These are phyloP conservation scores for Talaromyces sp. DNA, from an alignment of 2,329 filamentous ascomycete genomes.

Conservation along the genomic window DNA sequence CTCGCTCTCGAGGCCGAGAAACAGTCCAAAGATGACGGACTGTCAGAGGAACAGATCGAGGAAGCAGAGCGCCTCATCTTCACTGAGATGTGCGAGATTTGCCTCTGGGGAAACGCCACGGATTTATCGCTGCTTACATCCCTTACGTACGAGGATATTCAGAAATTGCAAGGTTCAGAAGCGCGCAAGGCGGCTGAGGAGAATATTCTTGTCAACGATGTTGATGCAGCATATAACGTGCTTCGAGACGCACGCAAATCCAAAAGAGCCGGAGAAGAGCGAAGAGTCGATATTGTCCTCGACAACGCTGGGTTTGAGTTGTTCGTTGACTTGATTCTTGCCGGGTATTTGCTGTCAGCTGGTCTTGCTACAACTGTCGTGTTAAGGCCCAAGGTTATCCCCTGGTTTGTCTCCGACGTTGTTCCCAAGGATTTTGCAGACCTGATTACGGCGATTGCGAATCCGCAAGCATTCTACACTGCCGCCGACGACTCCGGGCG, in stretches of 20 bases:
- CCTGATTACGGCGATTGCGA: slow-evolving; percentile 76
- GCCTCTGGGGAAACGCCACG: slow-evolving; percentile 95
- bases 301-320: slow-evolving; percentile 98
- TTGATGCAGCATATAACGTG: slow-evolving; percentile 67
- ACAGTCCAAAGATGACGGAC: slow-evolving; percentile 37
- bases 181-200: slow-evolving; percentile 83
- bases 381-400: slow-evolving; percentile 89
- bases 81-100: slow-evolving; percentile 92
- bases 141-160: slow-evolving; percentile 91
- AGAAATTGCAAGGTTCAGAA: slow-evolving; percentile 87
- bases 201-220: slow-evolving; percentile 89
- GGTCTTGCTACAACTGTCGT: slow-evolving; percentile 84
- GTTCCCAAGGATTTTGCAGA: slow-evolving; percentile 79
- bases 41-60: slow-evolving; percentile 50
- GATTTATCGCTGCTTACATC: slow-evolving; percentile 88
- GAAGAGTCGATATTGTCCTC: slow-evolving; percentile 87
- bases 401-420: slow-evolving; percentile 98
- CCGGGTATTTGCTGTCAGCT: slow-evolving; percentile 81
- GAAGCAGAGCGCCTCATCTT: slow-evolving; percentile 78
- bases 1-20: slow-evolving; percentile 67
- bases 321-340: slow-evolving; percentile 89
- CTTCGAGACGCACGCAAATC: slow-evolving; percentile 65
- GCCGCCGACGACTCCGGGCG: slow-evolving; percentile 65
- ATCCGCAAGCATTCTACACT: slow-evolving; percentile 75
- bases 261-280: slow-evolving; percentile 59